These are phyloP conservation scores for Neurospora cerealis DNA, from an alignment of 495 filamentous ascomycete species.

Conservation along the genomic window DNA sequence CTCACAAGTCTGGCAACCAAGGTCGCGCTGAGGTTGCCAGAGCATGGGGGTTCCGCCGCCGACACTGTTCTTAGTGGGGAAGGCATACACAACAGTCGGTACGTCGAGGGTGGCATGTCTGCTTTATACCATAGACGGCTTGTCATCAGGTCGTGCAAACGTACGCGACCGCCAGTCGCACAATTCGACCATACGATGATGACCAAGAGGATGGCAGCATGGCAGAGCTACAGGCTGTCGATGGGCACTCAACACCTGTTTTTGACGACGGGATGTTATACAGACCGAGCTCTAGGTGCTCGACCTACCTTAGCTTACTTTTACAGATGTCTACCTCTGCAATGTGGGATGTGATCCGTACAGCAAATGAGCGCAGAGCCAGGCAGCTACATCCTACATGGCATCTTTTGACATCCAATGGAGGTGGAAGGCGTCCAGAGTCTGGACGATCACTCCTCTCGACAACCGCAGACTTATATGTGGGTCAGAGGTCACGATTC, in stretches of 20 bases:
- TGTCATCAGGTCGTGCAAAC: not conserved
- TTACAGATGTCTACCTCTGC: not conserved
- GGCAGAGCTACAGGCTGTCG: not conserved
- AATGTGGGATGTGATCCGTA: not conserved
- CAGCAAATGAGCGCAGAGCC: not conserved
- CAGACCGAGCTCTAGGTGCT: not conserved
- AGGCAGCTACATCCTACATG: not conserved
- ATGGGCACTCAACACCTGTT: not conserved
- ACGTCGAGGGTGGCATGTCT: not conserved
- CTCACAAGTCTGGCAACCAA: not conserved
- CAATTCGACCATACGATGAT: not conserved
- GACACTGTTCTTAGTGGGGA: not conserved
- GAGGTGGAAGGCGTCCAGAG: not conserved
- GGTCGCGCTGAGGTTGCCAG: not conserved
- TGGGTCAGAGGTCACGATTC: not conserved
- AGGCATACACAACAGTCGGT: not conserved
- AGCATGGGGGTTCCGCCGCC: constrained; percentile 12
- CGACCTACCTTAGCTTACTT: not conserved
- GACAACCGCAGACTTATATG: not conserved
- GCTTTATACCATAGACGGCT: not conserved
- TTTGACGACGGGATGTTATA: not conserved
- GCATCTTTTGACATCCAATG: not conserved
- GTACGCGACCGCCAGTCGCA: not conserved
- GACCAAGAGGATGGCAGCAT: not conserved
- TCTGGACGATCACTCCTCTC: not conserved